A percentile compares a stretch with the other conserved stretches of the same genome.
Conservation (phyloP, 2,329 filamentous ascomycete genomes). For the Diplodia scrobiculata region DNA sequence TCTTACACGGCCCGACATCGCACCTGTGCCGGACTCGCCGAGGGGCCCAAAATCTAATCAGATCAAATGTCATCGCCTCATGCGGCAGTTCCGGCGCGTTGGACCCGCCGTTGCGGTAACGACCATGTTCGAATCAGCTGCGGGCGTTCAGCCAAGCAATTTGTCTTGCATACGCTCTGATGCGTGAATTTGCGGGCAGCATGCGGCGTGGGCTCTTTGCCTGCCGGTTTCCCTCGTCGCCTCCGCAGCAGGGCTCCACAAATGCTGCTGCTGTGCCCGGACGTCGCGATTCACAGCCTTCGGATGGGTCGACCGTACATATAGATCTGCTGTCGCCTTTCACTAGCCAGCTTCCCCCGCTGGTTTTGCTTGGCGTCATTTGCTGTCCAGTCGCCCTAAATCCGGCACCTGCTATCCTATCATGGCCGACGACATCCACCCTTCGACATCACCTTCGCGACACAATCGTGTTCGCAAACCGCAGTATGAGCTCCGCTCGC, state of each 20-base stretch:
- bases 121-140: constrained; percentile 1
- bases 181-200: background rate
- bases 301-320: background rate
- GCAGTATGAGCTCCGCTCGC: background rate
- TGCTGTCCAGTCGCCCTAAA: background rate
- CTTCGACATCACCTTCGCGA: background rate
- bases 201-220: background rate
- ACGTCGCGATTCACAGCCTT: background rate
- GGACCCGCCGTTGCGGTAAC: constrained; percentile 8
- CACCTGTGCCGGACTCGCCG: background rate
- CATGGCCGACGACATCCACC: constrained; percentile 11
- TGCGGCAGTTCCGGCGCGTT: background rate
- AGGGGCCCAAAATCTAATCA: constrained; percentile 5
- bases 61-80: constrained; percentile 14
- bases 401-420: background rate
- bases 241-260: background rate
- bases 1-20: background rate
- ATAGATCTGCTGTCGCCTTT: constrained; percentile 15
- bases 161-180: background rate
- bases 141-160: constrained; percentile 14
- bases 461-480: background rate
- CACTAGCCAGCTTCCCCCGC: background rate
- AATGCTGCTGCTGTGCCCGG: background rate
- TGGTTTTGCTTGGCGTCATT: background rate
- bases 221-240: background rate